Conservation (phyloP, 441 rosid genomes). For the Syzygium syzygioides region DNA sequence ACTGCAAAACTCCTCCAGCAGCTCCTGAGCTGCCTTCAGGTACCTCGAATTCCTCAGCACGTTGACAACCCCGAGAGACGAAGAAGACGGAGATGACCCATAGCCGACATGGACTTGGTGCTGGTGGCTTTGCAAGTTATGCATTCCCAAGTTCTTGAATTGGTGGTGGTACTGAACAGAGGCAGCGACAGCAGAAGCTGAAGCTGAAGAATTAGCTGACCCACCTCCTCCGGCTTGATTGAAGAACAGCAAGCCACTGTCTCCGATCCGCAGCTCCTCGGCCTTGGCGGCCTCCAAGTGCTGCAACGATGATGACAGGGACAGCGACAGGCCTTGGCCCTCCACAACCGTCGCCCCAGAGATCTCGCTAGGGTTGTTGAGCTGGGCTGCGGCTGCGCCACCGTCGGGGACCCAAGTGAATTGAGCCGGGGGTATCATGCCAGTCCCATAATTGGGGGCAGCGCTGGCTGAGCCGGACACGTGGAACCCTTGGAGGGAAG, state of each 20-base stretch:
- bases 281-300: conserved; percentile 80
- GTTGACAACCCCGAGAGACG: conserved; percentile 48
- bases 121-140: conserved; percentile 14
- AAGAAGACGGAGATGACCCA: conserved; percentile 14
- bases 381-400: background rate
- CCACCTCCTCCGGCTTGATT: conserved; percentile 28
- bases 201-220: conserved; percentile 18
- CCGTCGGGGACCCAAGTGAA: conserved; percentile 63
- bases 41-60: conserved; percentile 68
- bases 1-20: conserved; percentile 86
- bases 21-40: conserved; percentile 65
- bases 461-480: conserved; percentile 23
- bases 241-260: conserved; percentile 36
- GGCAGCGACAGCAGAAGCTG: conserved; percentile 6
- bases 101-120: conserved; percentile 38
- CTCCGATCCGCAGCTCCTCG: conserved; percentile 65
- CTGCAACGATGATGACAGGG: conserved; percentile 69
- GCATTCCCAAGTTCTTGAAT: conserved; percentile 34
- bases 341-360: conserved; percentile 40
- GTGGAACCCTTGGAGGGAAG: conserved; percentile 38
- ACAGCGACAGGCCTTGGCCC: conserved; percentile 85
- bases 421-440: conserved; percentile 23
- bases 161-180: conserved; percentile 21
- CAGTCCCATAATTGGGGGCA: conserved; percentile 24
- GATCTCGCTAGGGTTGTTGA: conserved; percentile 32